phyloP scores from a whole-genome alignment of 805 yeast genomes.

The Starmerella floris region DNA sequence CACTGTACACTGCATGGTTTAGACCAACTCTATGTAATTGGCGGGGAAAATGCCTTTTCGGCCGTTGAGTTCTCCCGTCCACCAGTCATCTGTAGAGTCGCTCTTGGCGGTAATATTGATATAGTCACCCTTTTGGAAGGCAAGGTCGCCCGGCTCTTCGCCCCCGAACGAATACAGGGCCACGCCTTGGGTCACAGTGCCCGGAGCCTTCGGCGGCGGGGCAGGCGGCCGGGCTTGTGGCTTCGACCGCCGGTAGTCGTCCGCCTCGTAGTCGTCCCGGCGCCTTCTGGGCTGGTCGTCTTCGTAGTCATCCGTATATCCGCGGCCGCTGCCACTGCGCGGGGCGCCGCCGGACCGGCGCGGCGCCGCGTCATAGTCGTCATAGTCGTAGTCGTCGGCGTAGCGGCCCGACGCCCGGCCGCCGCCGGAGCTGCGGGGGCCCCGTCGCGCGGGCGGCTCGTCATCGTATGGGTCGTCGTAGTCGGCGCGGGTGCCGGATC shows the following conservation, averaged over 20 bases:
- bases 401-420: constrained; percentile 15
- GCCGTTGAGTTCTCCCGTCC: constrained; percentile 87
- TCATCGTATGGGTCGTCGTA: neutral
- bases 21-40: constrained; percentile 76
- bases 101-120: constrained; percentile 76
- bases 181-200: constrained; percentile 61
- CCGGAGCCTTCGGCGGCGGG: constrained; percentile 9
- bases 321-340: constrained; percentile 8
- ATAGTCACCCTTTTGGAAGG: constrained; percentile 89
- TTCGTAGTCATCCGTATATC: constrained; percentile 18
- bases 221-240: constrained; percentile 11
- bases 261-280: constrained; percentile 10
- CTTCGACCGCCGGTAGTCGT: constrained; percentile 18
- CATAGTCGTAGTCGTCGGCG: constrained; percentile 20
- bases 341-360: constrained; percentile 4
- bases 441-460: neutral
- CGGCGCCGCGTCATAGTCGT: constrained; percentile 9
- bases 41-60: constrained; percentile 93
- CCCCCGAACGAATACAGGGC: constrained; percentile 84
- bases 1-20: too few species aligned
- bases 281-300: constrained; percentile 10
- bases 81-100: constrained; percentile 91
- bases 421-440: neutral
- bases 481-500: neutral
- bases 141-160: constrained; percentile 83